Evolutionary conservation across 495 filamentous ascomycete species (phyloP), one percentile per base, ranked within the genome.

Genomic region (Elasticomyces elasticus): DNA sequence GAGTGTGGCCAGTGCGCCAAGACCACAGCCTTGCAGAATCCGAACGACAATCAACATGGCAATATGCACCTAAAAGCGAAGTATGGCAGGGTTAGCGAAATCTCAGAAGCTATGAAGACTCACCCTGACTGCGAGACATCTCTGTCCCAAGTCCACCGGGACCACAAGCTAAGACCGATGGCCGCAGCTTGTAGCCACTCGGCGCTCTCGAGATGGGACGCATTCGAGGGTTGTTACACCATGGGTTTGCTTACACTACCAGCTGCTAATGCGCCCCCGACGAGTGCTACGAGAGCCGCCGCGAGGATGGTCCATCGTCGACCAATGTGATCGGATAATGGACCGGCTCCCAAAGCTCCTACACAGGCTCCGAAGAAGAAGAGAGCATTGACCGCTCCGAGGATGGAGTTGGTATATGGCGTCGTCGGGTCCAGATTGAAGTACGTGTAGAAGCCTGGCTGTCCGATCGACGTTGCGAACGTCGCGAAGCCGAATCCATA

Each of bases 301-400:
- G 20, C 15, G 42, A 7, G 60, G 52, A 41, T 51, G 12, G 54
- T 50, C 50, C 33, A 51, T 57, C 56, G 52, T 9, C 63, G 58
- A 1, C 63, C 63, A 25, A 58, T 58, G 38, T 52, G 47, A 24
- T 66, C 63, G 12, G 61, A 58, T 12, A 63, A 25, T 19, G 52
- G 60, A 1, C 61, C 61, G 20, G 41, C 49, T 6, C 35, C 55
- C 10, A 66, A 24, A 3, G 63, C 61, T 9, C 63, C 63, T 6
- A 61, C 41, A 31, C 48, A 57, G 12, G 63, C 63, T 30, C 63
- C 63, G 23, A 59, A 55, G 57, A 58, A 62, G 42, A 62, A 60
- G 13, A 66, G 54, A 5, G 62, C 61, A 53, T 66, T 66, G 25
- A 62, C 56, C 13, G 64, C 64, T 22, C 59, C 62, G 55, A 63